These are phyloP conservation scores for Daphne laureola DNA, from an alignment of 441 rosid species.

Conservation along the genomic window DNA sequence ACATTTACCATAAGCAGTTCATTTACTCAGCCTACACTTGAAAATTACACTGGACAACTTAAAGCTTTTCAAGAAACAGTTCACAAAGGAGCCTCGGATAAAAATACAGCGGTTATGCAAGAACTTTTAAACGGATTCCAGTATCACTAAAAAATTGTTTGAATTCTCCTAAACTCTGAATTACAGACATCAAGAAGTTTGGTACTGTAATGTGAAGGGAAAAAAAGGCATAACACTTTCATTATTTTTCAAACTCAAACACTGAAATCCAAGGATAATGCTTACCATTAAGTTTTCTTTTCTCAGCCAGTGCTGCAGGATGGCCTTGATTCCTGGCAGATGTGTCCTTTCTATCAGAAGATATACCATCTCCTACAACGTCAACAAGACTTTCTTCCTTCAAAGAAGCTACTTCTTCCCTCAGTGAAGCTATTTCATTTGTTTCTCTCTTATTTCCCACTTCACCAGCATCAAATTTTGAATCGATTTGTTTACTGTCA, in stretches of 20 bases:
- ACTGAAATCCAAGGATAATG: conserved; percentile 2
- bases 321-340: conserved; percentile 29
- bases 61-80: background rate
- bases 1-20: background rate
- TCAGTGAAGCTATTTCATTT: conserved; percentile 28
- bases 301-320: conserved; percentile 41
- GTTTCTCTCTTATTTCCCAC: conserved; percentile 43
- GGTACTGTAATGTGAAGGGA: background rate
- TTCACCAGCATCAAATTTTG: conserved; percentile 49
- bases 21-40: background rate
- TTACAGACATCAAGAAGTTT: background rate
- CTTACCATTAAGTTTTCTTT: conserved; percentile 82
- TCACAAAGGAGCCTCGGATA: too few relatives aligned
- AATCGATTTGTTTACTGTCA: conserved; percentile 70
- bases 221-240: background rate
- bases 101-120: too few relatives aligned
- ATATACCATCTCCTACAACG: conserved; percentile 37
- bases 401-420: conserved; percentile 31
- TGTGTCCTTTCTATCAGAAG: conserved; percentile 31
- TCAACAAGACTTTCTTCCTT: conserved; percentile 40
- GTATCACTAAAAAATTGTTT: background rate
- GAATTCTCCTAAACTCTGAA: background rate
- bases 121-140: background rate
- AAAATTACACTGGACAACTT: background rate
- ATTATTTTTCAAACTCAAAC: too few relatives aligned